phyloP scores from a whole-genome alignment of 306 rosid species.

The Glycine tomentella region DNA sequence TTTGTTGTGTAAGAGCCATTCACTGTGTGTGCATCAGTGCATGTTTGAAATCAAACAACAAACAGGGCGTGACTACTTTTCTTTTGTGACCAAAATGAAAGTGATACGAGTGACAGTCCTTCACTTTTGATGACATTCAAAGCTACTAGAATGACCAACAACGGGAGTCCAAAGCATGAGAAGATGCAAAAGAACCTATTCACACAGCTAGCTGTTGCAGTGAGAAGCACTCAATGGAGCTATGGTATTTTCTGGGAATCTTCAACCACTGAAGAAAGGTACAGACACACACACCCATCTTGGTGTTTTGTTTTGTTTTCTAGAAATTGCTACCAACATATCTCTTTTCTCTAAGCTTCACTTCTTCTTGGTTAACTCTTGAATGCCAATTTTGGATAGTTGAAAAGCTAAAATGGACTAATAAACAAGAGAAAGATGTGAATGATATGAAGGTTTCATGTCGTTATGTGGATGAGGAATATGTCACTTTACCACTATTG shows the following conservation, averaged over 20 bases:
- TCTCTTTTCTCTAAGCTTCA: constrained; percentile 6
- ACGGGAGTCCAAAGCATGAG: constrained; percentile 55
- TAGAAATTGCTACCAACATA: background rate
- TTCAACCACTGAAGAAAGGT: constrained; percentile 76
- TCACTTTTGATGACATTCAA: constrained; percentile 12
- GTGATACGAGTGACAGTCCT: background rate
- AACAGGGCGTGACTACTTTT: background rate
- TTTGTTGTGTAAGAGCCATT: background rate
- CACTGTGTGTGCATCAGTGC: background rate
- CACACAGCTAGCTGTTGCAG: constrained; percentile 78
- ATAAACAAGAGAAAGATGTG: background rate
- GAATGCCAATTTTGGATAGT: background rate
- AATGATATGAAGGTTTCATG: background rate
- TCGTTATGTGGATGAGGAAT: background rate
- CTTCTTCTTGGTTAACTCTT: constrained; percentile 10
- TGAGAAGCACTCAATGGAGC: constrained; percentile 88
- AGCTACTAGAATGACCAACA: constrained; percentile 51
- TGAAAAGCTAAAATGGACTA: background rate
- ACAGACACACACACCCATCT: no score
- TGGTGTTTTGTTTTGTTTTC: background rate
- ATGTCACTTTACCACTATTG: background rate
- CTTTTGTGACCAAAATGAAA: constrained; percentile 14
- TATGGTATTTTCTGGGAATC: constrained; percentile 89
- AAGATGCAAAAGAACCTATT: constrained; percentile 58
- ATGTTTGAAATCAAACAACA: background rate